These are phyloP conservation scores for Elsinoe batatas DNA, from an alignment of 2,329 filamentous ascomycete genomes.

Conservation along the genomic window DNA sequence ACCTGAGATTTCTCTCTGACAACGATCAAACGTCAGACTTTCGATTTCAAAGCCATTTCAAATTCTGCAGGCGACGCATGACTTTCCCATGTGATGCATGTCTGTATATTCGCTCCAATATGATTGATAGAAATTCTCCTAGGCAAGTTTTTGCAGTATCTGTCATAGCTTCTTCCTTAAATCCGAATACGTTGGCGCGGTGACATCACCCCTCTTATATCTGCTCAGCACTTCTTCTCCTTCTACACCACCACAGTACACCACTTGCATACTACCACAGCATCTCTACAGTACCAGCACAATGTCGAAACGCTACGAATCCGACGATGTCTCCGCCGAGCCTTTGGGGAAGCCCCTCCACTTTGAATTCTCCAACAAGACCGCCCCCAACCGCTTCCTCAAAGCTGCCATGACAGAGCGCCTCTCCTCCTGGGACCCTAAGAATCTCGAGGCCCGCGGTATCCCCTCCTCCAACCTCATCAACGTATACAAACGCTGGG, in stretches of 20 bases:
- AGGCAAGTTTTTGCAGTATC: background rate
- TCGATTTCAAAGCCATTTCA: slow-evolving; percentile 9
- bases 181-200: background rate
- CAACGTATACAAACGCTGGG: slow-evolving; percentile 53
- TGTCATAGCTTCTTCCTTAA: background rate
- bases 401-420: slow-evolving; percentile 60
- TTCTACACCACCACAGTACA: background rate
- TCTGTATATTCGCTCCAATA: background rate
- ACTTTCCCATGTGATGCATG: background rate
- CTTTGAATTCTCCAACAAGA: slow-evolving; percentile 41
- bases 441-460: slow-evolving; percentile 43
- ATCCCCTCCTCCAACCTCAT: slow-evolving; percentile 44
- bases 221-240: background rate
- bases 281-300: slow-evolving; percentile 25
- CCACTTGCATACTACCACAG: no score
- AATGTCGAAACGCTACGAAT: slow-evolving; percentile 30
- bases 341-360: slow-evolving; percentile 35
- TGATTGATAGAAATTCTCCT: slow-evolving; percentile 4
- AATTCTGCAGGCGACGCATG: background rate
- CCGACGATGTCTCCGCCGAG: slow-evolving; percentile 31
- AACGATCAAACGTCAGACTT: background rate
- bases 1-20: background rate
- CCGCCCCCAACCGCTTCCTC: slow-evolving; percentile 55
- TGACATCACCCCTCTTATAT: slow-evolving; percentile 2
- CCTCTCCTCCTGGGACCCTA: slow-evolving; percentile 50